Conservation (phyloP, 306 rosid genomes). For the Gillenia trifoliata region DNA sequence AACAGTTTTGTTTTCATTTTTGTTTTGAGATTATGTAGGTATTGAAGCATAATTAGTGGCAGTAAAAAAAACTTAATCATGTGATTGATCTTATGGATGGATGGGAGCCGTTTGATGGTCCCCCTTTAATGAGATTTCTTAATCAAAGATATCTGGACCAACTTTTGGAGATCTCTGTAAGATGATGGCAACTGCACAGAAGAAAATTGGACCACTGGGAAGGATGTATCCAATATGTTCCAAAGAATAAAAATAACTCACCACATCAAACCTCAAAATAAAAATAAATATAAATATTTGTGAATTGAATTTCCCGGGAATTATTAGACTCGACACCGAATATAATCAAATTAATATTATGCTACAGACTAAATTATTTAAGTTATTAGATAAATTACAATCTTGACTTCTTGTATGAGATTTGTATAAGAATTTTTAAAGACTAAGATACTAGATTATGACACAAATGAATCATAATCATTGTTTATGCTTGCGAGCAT, state of each 20-base stretch:
- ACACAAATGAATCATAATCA: background rate
- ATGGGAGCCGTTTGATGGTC: slow-evolving; percentile 22
- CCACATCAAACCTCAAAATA: background rate
- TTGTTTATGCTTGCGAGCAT: background rate
- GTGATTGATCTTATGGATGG: slow-evolving; percentile 2
- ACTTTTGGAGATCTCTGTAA: slow-evolving; percentile 22
- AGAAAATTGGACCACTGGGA: slow-evolving; percentile 23
- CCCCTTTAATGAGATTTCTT: slow-evolving; percentile 24
- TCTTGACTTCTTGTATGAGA: too few relatives aligned
- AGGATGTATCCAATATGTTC: background rate
- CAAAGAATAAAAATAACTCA: background rate
- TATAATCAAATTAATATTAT: too few relatives aligned
- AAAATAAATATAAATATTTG: background rate
- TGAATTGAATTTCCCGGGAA: background rate
- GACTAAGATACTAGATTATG: background rate
- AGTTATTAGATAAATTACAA: too few relatives aligned
- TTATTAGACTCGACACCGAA: too few relatives aligned
- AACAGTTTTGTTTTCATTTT: background rate
- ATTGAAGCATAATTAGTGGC: background rate
- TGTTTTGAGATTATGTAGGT: background rate
- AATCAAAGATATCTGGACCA: slow-evolving; percentile 30
- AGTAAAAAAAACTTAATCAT: background rate
- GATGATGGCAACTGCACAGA: slow-evolving; percentile 30
- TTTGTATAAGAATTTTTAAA: too few relatives aligned
- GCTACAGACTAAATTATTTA: too few relatives aligned